A percentile compares a stretch with the other conserved stretches of the same genome.
phyloP scores from a whole-genome alignment of 768 basidiomycete species.

The Aureoboletus auriporus region DNA sequence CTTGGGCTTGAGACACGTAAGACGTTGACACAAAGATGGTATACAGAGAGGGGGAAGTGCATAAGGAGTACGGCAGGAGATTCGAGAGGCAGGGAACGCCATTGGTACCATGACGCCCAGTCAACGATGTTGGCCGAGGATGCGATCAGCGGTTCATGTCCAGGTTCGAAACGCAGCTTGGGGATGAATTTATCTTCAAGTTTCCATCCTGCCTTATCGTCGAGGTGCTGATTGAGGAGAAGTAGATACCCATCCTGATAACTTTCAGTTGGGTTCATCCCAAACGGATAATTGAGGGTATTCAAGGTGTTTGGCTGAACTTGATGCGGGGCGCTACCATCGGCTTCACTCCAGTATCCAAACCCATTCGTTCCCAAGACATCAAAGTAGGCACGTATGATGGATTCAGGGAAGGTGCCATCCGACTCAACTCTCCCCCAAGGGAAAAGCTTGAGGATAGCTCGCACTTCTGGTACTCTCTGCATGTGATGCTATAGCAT shows the following conservation, averaged over 20 bases:
- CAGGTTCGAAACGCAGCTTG: conserved; percentile 26
- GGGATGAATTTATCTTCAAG: conserved; percentile 34
- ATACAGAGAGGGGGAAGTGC: conserved; percentile 41
- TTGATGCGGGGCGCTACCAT: conserved; percentile 33
- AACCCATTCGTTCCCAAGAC: conserved; percentile 37
- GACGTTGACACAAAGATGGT: conserved; percentile 34
- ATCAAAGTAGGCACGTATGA: conserved; percentile 33
- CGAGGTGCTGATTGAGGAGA: conserved; percentile 27
- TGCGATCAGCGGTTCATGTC: conserved; percentile 24
- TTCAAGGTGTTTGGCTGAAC: conserved; percentile 13
- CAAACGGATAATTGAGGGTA: not conserved
- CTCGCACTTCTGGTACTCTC: conserved; percentile 29
- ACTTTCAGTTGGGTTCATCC: conserved; percentile 8
- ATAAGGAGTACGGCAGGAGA: conserved; percentile 44
- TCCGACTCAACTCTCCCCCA: conserved; percentile 43
- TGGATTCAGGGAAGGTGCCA: conserved; percentile 33
- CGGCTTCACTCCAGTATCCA: conserved; percentile 40
- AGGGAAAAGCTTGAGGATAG: conserved; percentile 35
- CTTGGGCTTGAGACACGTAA: conserved; percentile 29
- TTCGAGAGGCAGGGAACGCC: conserved; percentile 40
- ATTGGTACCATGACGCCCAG: conserved; percentile 44
- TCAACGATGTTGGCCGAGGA: conserved; percentile 29
- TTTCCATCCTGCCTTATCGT: conserved; percentile 35
- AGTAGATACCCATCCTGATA: conserved; percentile 34
- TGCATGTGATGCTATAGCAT: conserved; percentile 34